Conservation (phyloP, 805 yeast genomes). For the Candida endomychidarum region DNA sequence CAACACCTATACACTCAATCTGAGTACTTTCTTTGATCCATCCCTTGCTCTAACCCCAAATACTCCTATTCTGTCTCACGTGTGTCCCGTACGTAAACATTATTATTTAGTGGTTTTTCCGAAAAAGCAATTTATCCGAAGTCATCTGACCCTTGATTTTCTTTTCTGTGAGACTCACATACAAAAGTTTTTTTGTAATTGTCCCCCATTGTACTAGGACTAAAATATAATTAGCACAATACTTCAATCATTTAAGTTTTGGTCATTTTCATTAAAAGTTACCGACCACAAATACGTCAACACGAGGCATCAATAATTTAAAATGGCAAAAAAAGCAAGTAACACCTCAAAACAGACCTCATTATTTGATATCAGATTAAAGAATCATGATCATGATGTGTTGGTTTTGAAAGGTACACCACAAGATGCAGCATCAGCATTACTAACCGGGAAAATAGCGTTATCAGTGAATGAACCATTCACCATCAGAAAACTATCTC, state of each 20-base stretch:
- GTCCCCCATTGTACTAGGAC: too few relatives aligned
- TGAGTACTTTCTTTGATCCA: too few relatives aligned
- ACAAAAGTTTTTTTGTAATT: not conserved
- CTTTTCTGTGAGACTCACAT: constrained; percentile 2
- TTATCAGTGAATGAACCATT: constrained; percentile 75
- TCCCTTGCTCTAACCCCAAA: not conserved
- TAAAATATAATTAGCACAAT: too few relatives aligned
- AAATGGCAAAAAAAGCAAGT: constrained; percentile 14
- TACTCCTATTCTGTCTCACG: not conserved
- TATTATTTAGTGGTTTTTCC: constrained; percentile 2
- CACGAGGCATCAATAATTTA: too few relatives aligned
- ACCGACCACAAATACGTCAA: too few relatives aligned
- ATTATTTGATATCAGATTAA: constrained; percentile 53
- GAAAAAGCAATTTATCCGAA: constrained; percentile 6
- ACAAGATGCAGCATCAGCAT: constrained; percentile 72
- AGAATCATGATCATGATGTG: constrained; percentile 73
- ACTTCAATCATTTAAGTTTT: too few relatives aligned
- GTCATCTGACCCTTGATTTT: constrained; percentile 6
- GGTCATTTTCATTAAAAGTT: too few relatives aligned
- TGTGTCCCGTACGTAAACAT: too few relatives aligned
- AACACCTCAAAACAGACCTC: constrained; percentile 27
- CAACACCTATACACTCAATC: too few relatives aligned
- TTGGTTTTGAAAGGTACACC: constrained; percentile 77
- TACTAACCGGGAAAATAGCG: constrained; percentile 75
- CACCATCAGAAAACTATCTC: constrained; percentile 58